These are phyloP conservation scores for Tripterygium wilfordii DNA, from an alignment of 177 flowering plant genomes.

Conservation along the genomic window DNA sequence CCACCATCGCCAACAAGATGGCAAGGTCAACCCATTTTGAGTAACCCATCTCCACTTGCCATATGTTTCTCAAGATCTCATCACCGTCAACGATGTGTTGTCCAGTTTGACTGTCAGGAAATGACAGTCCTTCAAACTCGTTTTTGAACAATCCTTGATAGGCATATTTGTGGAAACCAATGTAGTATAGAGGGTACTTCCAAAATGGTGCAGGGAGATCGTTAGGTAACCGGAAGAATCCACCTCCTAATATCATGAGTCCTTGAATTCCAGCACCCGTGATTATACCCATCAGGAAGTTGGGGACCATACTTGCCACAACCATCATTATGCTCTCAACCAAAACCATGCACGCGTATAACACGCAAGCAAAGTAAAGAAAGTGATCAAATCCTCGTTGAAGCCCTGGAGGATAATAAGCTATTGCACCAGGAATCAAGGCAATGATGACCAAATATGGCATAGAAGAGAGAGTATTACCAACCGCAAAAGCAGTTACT, in stretches of 20 bases:
- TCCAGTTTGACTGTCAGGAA: conserved; percentile 13
- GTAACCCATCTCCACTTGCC: no score
- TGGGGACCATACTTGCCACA: conserved; percentile 46
- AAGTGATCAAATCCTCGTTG: conserved; percentile 28
- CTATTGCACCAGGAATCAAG: conserved; percentile 37
- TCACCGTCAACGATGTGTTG: conserved; percentile 7
- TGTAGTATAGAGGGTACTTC: conserved; percentile 47
- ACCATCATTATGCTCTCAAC: conserved; percentile 60
- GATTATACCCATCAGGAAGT: conserved; percentile 54
- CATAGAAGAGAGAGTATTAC: conserved; percentile 48
- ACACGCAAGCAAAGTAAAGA: conserved; percentile 21
- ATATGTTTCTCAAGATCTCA: conserved; percentile 1
- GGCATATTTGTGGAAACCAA: conserved; percentile 48
- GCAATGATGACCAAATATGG: conserved; percentile 43
- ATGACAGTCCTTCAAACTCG: conserved; percentile 39
- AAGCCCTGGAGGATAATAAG: conserved; percentile 36
- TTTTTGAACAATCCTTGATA: no score
- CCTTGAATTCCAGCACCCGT: conserved; percentile 62
- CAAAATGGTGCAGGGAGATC: no score
- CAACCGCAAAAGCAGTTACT: conserved; percentile 37
- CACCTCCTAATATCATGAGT: conserved; percentile 40
- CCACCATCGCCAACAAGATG: conserved; percentile 8
- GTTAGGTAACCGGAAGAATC: no score
- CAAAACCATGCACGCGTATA: conserved; percentile 31
- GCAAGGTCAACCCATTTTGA: conserved; percentile 16